phyloP scores from a whole-genome alignment of 2,329 filamentous ascomycete genomes.

The Aciculosporium take region DNA sequence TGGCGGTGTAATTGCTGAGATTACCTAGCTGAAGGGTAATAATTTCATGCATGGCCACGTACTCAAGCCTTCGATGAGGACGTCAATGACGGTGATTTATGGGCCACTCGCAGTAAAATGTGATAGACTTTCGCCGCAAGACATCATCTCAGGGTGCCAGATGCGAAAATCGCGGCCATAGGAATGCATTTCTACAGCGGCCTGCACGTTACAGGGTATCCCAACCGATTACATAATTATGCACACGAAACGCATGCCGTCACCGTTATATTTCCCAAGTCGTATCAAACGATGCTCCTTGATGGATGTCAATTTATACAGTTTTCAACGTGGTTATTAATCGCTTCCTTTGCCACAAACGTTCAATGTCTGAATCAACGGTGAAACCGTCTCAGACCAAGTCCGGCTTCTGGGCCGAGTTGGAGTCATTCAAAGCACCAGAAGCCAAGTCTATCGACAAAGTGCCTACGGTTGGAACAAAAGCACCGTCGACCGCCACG shows the following conservation, averaged over 20 bases:
- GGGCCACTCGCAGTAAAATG: too few species aligned
- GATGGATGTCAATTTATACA: too few species aligned
- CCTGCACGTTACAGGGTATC: too few species aligned
- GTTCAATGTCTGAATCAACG: slow-evolving; percentile 3
- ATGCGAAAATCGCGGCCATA: too few species aligned
- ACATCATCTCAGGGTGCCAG: too few species aligned
- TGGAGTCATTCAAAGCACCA: slow-evolving; percentile 27
- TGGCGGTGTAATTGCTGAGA: slow-evolving; percentile 81
- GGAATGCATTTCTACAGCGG: too few species aligned
- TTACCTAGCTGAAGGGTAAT: slow-evolving; percentile 88
- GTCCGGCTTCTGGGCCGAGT: slow-evolving; percentile 21
- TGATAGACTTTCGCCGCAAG: too few species aligned
- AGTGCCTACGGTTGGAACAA: slow-evolving; percentile 36
- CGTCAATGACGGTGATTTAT: too few species aligned
- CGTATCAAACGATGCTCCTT: too few species aligned
- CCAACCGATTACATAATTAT: too few species aligned
- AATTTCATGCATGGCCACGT: slow-evolving; percentile 71
- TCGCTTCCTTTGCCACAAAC: background rate
- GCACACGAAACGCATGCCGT: too few species aligned
- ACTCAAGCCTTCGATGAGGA: background rate
- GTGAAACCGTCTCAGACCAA: slow-evolving; percentile 4
- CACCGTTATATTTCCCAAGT: background rate
- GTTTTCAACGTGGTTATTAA: too few species aligned
- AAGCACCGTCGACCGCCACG: slow-evolving; percentile 39
- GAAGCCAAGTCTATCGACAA: slow-evolving; percentile 28